Evolutionary conservation across 768 basidiomycete genomes (phyloP).

Genomic region (Kwoniella heveanensis): DNA sequence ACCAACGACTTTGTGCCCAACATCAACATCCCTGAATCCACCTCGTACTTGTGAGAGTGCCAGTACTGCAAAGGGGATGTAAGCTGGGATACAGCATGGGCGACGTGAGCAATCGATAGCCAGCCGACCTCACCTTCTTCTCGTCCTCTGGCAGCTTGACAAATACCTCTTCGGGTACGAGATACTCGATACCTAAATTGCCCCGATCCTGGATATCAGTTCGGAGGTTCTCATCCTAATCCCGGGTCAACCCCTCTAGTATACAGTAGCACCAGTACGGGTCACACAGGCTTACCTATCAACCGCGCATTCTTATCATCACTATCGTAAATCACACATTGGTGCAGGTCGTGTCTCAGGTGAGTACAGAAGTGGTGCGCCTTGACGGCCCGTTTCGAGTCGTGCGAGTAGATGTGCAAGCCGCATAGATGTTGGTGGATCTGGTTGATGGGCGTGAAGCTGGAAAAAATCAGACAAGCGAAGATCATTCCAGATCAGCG

Average conservation of each 20-base stretch:
- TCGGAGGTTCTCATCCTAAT: no score
- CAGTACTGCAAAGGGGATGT: slow-evolving; percentile 54
- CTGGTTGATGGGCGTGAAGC: slow-evolving; percentile 50
- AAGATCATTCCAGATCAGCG: no score
- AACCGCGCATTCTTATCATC: slow-evolving; percentile 59
- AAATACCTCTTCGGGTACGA: slow-evolving; percentile 61
- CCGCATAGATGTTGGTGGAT: slow-evolving; percentile 53
- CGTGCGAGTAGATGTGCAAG: slow-evolving; percentile 45
- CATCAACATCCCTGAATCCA: slow-evolving; percentile 50
- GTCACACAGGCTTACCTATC: slow-evolving; percentile 58
- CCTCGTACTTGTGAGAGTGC: slow-evolving; percentile 61
- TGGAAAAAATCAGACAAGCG: no score
- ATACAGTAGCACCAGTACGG: no score
- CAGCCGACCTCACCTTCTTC: slow-evolving; percentile 50
- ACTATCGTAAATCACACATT: slow-evolving; percentile 61
- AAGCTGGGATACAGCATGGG: background rate
- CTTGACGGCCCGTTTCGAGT: slow-evolving; percentile 56
- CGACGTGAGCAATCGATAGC: background rate
- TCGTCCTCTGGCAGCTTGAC: slow-evolving; percentile 59
- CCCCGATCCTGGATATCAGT: background rate
- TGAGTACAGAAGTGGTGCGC: slow-evolving; percentile 61
- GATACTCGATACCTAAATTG: slow-evolving; percentile 60
- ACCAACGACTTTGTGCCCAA: slow-evolving; percentile 46
- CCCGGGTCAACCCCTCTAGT: no score
- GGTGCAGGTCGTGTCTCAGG: slow-evolving; percentile 57